Evolutionary conservation across 1,139 yeast species (phyloP), one percentile per base, ranked within the genome.

Genomic region (Sporopachydermia cereana): DNA sequence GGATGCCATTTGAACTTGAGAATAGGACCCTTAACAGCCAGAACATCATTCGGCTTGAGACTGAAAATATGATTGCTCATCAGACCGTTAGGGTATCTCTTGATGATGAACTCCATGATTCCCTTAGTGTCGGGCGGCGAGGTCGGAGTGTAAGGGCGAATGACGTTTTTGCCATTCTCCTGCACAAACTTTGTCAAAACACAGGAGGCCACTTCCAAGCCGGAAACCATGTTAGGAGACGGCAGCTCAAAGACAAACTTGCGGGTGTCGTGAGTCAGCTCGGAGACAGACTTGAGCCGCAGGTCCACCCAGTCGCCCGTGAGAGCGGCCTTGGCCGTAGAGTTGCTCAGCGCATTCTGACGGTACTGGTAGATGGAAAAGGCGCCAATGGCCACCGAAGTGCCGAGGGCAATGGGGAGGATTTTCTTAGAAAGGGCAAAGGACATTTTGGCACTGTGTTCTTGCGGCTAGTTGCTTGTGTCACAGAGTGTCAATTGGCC

Each of bases 131-230:
- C 78, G 46, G 74, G 69, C 57, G 83, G 86, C 30, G 85, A 75
- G 46, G 81, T 73, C 48, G 99, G 98, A 34, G 99, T 93, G 72
- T 93, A 93, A 43, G 99, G 98, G 70, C 99, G 83, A 53, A 93
- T 73, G 48, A 91, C 96, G 58, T 81, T 79, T 67, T 71, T 78
- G 54, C 96, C 97, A 68, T 82, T 82, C 48, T 76, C 72, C 46
- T 88, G 81, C 48, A 79, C 82, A 53, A 66, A 82, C 64, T 83
- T 84, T 56, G 89, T 72, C 63, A 83, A 59, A 45, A 84, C 56
- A 52, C 78, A 74, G 25, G 86, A 79, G 30, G 91, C 86, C 45
- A 77, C 72, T 51, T 72, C 68, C 56, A 83, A 69, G 24, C 94
- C 94, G 36, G 83, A 70, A 29, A 68, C 74, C 45, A 75, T 72